Conservation (phyloP, 2,329 filamentous ascomycete species). For the Fusarium siculi region DNA sequence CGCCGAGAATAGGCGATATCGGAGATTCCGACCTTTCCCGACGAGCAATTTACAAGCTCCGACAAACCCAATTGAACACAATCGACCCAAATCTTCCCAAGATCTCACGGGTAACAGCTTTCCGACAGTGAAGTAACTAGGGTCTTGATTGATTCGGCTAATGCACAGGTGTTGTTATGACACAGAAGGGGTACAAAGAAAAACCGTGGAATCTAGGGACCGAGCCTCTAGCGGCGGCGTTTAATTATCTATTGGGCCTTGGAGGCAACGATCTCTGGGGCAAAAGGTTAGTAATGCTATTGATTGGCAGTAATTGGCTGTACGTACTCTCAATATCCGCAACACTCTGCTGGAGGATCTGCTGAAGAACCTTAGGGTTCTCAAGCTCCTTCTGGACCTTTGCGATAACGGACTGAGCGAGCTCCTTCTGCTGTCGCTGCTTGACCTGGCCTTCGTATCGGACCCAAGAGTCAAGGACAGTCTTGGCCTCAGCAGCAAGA, state of each 20-base stretch:
- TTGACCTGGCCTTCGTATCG: constrained; percentile 99
- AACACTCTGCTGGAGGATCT: constrained; percentile 97
- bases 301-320: background rate
- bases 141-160: constrained; percentile 64
- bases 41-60: constrained; percentile 38
- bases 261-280: constrained; percentile 68
- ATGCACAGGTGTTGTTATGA: constrained; percentile 68
- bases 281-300: constrained; percentile 48
- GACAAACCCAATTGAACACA: constrained; percentile 36
- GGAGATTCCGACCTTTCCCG: constrained; percentile 43
- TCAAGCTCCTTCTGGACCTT: constrained; percentile 99
- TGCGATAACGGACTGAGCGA: constrained; percentile 90
- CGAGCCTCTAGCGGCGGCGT: constrained; percentile 49
- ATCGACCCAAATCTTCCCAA: constrained; percentile 25
- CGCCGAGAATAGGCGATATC: constrained; percentile 32
- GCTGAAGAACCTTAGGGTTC: constrained; percentile 96
- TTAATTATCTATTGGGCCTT: constrained; percentile 69
- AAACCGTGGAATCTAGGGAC: constrained; percentile 54
- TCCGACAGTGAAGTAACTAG: constrained; percentile 42
- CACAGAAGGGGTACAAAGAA: constrained; percentile 64
- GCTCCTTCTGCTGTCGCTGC: constrained; percentile 97
- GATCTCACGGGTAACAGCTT: constrained; percentile 36
- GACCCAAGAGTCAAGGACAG: constrained; percentile 97
- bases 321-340: constrained; percentile 90
- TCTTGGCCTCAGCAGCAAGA: constrained; percentile 91